Conservation (phyloP, 768 basidiomycete species). For the Xanthoconium purpureum region DNA sequence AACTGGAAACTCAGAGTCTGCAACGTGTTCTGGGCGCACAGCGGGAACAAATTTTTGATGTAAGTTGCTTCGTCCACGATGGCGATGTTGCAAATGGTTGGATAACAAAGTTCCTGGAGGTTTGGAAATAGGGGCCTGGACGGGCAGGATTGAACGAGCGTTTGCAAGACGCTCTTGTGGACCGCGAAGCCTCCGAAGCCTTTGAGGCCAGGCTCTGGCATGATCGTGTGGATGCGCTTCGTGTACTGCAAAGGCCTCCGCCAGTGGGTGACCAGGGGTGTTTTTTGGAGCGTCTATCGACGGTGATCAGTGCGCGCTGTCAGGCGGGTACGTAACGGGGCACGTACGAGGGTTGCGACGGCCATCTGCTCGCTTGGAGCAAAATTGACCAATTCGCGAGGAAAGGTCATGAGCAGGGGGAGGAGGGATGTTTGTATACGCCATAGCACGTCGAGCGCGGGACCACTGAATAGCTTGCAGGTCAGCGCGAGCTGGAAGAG, state of each 20-base stretch:
- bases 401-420: constrained; percentile 17
- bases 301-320: background rate
- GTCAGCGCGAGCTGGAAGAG: constrained; percentile 15
- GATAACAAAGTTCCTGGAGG: constrained; percentile 20
- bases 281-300: constrained; percentile 13
- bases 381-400: constrained; percentile 15
- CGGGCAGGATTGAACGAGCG: constrained; percentile 21
- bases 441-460: constrained; percentile 25
- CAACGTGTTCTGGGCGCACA: constrained; percentile 5
- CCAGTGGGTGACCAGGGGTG: constrained; percentile 16
- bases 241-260: constrained; percentile 16
- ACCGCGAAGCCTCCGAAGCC: constrained; percentile 13
- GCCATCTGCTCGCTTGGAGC: constrained; percentile 14
- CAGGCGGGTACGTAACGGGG: background rate
- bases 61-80: constrained; percentile 13
- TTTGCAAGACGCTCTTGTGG: constrained; percentile 16
- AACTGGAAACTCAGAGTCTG: constrained; percentile 14
- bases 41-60: constrained; percentile 8
- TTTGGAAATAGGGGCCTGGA: constrained; percentile 20
- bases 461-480: constrained; percentile 16
- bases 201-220: constrained; percentile 3
- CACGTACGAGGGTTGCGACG: constrained; percentile 16
- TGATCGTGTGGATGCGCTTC: constrained; percentile 16
- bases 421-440: constrained; percentile 18
- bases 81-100: constrained; percentile 18